Conservation (phyloP, 257 asterid genomes). For the Echites panduratus region DNA sequence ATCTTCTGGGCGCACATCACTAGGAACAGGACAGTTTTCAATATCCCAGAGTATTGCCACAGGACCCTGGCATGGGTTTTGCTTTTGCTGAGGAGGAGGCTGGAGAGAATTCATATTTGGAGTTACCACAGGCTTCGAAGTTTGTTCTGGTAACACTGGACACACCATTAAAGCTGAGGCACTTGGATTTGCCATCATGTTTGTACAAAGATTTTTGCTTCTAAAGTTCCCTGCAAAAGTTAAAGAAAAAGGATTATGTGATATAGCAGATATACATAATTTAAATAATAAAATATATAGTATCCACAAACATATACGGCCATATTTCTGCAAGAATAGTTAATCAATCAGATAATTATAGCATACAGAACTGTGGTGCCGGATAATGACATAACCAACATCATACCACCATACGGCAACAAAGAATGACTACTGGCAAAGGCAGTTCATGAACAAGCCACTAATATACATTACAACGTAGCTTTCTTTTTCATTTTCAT, state of each 20-base stretch:
- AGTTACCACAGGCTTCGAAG: slow-evolving; percentile 23
- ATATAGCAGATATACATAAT: neutral
- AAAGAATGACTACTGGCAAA: neutral
- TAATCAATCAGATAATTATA: neutral
- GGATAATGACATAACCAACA: neutral
- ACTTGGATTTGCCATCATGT: slow-evolving; percentile 37
- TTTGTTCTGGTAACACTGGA: slow-evolving; percentile 32
- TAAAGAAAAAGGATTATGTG: slow-evolving; percentile 1
- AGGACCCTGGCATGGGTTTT: slow-evolving; percentile 37
- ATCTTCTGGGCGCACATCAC: slow-evolving; percentile 80
- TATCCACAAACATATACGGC: neutral
- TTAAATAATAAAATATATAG: neutral
- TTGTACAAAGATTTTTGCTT: slow-evolving; percentile 12
- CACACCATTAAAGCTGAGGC: slow-evolving; percentile 24
- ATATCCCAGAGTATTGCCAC: slow-evolving; percentile 96
- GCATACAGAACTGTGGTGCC: neutral
- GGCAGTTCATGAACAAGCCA: neutral
- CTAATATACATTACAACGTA: neutral
- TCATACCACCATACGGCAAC: neutral
- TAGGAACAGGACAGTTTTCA: slow-evolving; percentile 92
- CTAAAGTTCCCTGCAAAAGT: slow-evolving; percentile 23
- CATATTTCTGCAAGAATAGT: neutral
- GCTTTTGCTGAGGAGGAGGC: slow-evolving; percentile 31
- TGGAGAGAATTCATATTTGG: slow-evolving; percentile 23
- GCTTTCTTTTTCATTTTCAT: neutral